A percentile compares a stretch with the other conserved stretches of the same genome.
Evolutionary conservation across 352 stramenopile genomes (phyloP).

Genomic region (Phytopythium boreale): DNA sequence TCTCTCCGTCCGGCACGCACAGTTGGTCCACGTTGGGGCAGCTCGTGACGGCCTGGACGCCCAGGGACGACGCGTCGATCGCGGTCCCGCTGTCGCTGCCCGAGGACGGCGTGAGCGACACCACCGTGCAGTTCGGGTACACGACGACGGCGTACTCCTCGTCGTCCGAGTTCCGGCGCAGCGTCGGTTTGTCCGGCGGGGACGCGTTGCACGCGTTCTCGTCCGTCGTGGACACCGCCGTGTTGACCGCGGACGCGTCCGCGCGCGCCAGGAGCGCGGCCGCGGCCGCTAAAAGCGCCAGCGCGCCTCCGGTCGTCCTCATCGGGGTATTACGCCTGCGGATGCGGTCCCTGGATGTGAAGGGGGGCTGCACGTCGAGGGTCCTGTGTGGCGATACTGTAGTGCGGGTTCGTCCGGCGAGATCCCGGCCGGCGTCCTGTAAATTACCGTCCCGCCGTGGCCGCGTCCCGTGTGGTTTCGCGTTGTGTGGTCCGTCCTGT

Average conservation of each 20-base stretch:
- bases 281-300: neutral
- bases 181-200: neutral
- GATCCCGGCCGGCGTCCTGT: too few relatives aligned
- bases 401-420: neutral
- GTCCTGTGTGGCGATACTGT: neutral
- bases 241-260: conserved; percentile 5
- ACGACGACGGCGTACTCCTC: conserved; percentile 3
- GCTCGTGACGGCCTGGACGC: conserved; percentile 6
- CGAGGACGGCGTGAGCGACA: neutral
- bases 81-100: neutral
- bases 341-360: neutral
- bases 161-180: conserved; percentile 1
- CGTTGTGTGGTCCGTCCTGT: neutral
- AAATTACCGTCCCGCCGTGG: too few relatives aligned
- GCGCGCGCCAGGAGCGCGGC: neutral
- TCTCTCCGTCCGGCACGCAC: neutral
- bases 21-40: neutral
- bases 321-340: neutral
- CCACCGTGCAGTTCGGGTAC: conserved; percentile 5
- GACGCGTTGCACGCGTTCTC: neutral
- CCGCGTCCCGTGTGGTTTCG: neutral
- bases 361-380: neutral
- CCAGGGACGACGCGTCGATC: neutral
- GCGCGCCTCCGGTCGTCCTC: conserved; percentile 1
- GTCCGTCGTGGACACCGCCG: conserved; percentile 3